Base-by-base conservation (phyloP, 1,284 basidiomycete genomes). In the Moesziomyces antarcticus region DNA sequence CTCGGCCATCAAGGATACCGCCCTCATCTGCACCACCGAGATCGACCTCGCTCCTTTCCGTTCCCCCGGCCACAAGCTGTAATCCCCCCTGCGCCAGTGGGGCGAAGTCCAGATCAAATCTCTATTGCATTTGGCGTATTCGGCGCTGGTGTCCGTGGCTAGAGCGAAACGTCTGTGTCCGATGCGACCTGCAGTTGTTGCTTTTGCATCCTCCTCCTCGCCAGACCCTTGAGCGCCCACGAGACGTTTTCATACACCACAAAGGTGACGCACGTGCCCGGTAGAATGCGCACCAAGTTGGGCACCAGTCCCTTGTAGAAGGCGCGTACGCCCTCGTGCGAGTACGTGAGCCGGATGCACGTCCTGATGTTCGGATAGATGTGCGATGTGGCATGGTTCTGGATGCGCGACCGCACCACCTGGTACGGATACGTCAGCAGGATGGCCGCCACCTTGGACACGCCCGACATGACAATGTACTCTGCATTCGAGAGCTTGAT, bases 201-300 rank as follows among this genome's bases (percentile, higher is more conserved):
- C 53, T 52, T 64, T 9, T 40, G 21, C 43, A 55, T 14, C 54
- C 48, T 56, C 24, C 69, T 35, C 48, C 60, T 51, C 1, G 70
- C 65, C 51, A 75, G 56, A 1, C 73, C 57, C 25, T 56, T 63
- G 44, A 84, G 53, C 9, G 71, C 73, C 80, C 81, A 84, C 35
- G 72, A 71, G 16, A 82, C 70, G 44, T 98, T 97, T 85, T 98
- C 97, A 83, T 98, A 99, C 20, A 97, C 94, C 41, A 99, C 96
- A 81, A 99, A 97, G 1, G 96, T 98, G 50, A 97, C 93, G 84
- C 96, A 98, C 1, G 96, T 99, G 21, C 96, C 96, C 0, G 96
- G 96, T 10, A 99, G 87, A 51, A 99, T 94, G 35, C 96, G 89
- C 14, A 99, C 90, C n/a, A 96, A 88, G 83, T 98, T 99, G n/a